Base-by-base conservation (phyloP, 768 basidiomycete genomes). In the Lentinula sp. region DNA sequence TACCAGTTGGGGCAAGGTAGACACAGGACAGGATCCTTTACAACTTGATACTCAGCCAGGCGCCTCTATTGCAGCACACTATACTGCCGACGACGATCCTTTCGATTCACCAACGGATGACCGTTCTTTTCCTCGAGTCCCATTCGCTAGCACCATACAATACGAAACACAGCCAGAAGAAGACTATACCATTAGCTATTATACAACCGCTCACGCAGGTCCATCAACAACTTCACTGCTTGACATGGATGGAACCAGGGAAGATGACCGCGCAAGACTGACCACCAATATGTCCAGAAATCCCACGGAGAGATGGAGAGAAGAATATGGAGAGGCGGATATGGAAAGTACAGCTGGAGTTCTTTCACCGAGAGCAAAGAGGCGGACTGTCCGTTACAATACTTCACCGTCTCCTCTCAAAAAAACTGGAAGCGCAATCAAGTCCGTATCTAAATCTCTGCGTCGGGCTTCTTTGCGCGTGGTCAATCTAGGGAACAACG, bases 391-490 rank as follows among this genome's bases (percentile, higher is more conserved):
- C 58, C 81, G 84, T 10, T 88, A 89, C 66, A 82, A 76, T 63
- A 63, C 75, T 0, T 70, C 80, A 0, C 76, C 84, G 6, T 87
- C 86, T 0, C 84, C 88, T 1, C 69, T 89, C 28, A 83, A 82
- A 62, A 84, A 78, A 64, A 84, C 87, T 2, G 82, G 84, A 2
- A 79, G 81, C 0, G 84, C 81, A 9, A 73, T 91, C 52, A 83
- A 80, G 65, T 75, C 78, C 32, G 79, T 89, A 32, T 83, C 83
- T 15, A 77, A 78, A 60, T 83, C 76, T 60, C 63, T 91, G 5
- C 78, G 82, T 11, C 78, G 87, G 21, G 85, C 86, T 53, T 91
- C 89, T 9, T 69, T 88, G 62, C 85, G 93, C 15, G 91, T 95
- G n/a, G 92, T 91, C 48, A 93, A 92, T 68, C 71, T 95, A 59